Conservation (phyloP, 2,329 filamentous ascomycete species). For the Fusarium graminum region DNA sequence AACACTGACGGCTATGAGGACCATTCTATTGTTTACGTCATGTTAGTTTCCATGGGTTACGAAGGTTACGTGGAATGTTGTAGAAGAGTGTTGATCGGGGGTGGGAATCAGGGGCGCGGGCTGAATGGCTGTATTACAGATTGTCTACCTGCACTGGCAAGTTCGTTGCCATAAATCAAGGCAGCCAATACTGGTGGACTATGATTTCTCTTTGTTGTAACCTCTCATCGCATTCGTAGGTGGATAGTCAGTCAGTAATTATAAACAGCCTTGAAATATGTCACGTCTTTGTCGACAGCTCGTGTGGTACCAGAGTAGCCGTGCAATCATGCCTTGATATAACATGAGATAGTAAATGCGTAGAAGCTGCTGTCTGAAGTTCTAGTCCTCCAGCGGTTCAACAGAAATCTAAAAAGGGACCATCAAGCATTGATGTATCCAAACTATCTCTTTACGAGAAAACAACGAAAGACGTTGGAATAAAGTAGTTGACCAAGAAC, state of each 20-base stretch:
- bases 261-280: neutral
- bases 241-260: neutral
- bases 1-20: fast-evolving
- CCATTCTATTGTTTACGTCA: fast-evolving
- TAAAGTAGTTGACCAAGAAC: slow-evolving; percentile 1
- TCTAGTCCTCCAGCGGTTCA: neutral
- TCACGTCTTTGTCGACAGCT: neutral
- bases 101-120: neutral
- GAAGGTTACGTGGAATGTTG: neutral
- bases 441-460: neutral
- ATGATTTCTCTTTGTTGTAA: neutral
- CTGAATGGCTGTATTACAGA: neutral
- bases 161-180: too few relatives aligned
- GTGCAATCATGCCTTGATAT: neutral
- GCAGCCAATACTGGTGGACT: neutral
- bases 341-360: neutral
- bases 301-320: neutral
- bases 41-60: neutral
- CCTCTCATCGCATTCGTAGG: neutral
- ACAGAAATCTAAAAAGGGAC: neutral
- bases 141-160: slow-evolving; percentile 1
- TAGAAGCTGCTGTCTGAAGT: neutral
- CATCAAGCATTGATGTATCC: neutral
- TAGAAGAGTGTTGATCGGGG: slow-evolving; percentile 12
- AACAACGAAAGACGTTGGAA: slow-evolving; percentile 5